Percentiles rank a stretch among this genome's conserved stretches.
Conservation (phyloP, 2,329 filamentous ascomycete species). For the Stemphylium beticola region DNA sequence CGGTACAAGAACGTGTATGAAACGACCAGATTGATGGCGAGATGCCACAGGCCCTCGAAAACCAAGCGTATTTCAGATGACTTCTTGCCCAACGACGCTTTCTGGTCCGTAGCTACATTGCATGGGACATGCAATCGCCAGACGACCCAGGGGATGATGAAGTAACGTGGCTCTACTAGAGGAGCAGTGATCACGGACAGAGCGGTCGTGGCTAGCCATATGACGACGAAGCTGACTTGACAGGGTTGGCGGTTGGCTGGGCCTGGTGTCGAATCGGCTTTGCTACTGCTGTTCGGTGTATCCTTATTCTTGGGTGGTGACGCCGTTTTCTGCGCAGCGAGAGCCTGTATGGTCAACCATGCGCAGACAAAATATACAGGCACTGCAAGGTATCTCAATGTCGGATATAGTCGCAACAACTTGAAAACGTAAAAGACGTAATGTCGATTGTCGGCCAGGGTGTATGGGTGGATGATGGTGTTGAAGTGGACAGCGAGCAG, state of each 20-base stretch:
- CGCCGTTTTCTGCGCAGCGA: conserved; percentile 53
- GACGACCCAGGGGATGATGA: conserved; percentile 92
- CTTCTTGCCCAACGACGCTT: neutral
- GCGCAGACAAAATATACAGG: conserved; percentile 73
- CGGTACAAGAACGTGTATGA: conserved; percentile 73
- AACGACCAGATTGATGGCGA: conserved; percentile 68
- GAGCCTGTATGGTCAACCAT: conserved; percentile 70
- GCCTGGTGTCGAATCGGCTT: conserved; percentile 10
- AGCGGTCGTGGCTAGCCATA: conserved; percentile 72
- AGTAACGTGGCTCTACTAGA: conserved; percentile 93
- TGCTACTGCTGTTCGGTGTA: neutral
- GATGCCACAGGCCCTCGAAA: conserved; percentile 73
- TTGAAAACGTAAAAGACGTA: conserved; percentile 98
- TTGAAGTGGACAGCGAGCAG: conserved; percentile 72
- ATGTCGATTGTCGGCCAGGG: conserved; percentile 92
- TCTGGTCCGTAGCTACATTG: conserved; percentile 33
- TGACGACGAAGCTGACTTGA: conserved; percentile 57
- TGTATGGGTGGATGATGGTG: conserved; percentile 95
- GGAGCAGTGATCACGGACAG: conserved; percentile 87
- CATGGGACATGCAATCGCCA: conserved; percentile 81
- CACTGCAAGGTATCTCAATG: conserved; percentile 70
- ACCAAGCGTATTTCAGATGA: conserved; percentile 54
- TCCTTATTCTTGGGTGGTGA: conserved; percentile 4
- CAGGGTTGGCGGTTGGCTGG: conserved; percentile 17
- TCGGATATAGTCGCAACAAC: conserved; percentile 70